These are phyloP conservation scores for Haematococcus lacustris DNA, from an alignment of 139 green algal genomes.

Conservation along the genomic window DNA sequence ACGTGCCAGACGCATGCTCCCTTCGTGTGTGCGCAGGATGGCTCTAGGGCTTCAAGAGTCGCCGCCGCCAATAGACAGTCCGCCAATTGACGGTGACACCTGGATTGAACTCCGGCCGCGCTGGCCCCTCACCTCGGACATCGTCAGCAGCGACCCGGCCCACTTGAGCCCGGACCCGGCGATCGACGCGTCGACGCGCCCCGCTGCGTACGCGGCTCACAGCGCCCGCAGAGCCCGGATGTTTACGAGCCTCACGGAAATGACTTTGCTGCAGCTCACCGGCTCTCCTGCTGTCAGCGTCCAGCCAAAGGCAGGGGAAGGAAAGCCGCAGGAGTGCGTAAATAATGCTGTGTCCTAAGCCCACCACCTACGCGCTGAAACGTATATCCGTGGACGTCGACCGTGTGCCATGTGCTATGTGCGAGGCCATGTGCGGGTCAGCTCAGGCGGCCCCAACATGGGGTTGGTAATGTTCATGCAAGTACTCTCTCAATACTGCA, in stretches of 20 bases:
- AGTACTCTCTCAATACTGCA: too few relatives aligned
- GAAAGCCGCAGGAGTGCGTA: too few relatives aligned
- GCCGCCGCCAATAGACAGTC: conserved; percentile 6
- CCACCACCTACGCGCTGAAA: too few relatives aligned
- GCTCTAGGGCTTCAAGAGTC: conserved; percentile 33
- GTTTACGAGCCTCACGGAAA: conserved; percentile 31
- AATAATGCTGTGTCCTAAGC: too few relatives aligned
- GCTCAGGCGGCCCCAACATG: too few relatives aligned
- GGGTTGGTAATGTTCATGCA: too few relatives aligned
- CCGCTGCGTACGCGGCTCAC: conserved; percentile 4
- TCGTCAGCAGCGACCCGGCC: neutral
- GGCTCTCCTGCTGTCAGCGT: too few relatives aligned
- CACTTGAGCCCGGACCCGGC: neutral
- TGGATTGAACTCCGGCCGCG: conserved; percentile 79
- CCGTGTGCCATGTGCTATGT: too few relatives aligned
- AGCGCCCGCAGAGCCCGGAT: conserved; percentile 20
- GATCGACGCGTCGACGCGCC: neutral
- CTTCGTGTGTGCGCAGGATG: conserved; percentile 1
- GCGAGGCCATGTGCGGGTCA: too few relatives aligned
- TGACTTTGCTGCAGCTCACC: conserved; percentile 24
- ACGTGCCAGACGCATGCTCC: neutral
- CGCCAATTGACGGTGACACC: conserved; percentile 20
- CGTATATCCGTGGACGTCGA: too few relatives aligned
- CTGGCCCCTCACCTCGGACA: conserved; percentile 68
- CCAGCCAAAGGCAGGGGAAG: too few relatives aligned